Conservation (phyloP, 495 filamentous ascomycete genomes). For the Neurospora terricola region DNA sequence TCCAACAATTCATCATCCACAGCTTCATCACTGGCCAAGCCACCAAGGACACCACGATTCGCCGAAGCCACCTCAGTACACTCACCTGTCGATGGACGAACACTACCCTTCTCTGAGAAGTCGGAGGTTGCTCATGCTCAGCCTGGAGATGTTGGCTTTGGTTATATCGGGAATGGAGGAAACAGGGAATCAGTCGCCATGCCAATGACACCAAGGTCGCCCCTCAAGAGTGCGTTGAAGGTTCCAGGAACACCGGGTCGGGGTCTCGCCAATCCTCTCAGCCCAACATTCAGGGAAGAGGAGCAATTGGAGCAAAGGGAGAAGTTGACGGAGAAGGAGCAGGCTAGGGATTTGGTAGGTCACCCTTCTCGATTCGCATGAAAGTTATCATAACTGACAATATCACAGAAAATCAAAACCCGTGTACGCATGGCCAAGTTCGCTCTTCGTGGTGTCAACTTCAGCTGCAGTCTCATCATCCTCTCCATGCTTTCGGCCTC, state of each 20-base stretch:
- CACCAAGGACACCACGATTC: conserved; percentile 75
- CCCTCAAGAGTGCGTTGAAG: conserved; percentile 78
- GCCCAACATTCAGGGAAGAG: conserved; percentile 83
- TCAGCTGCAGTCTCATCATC: conserved; percentile 92
- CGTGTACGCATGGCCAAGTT: conserved; percentile 92
- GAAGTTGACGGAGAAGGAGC: conserved; percentile 64
- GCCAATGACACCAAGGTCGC: conserved; percentile 58
- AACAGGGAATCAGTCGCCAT: conserved; percentile 37
- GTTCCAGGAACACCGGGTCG: conserved; percentile 68
- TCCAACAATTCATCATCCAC: conserved; percentile 43
- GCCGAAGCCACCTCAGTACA: conserved; percentile 82
- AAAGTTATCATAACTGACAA: too few relatives aligned
- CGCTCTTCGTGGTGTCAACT: conserved; percentile 84
- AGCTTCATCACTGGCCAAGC: conserved; percentile 53
- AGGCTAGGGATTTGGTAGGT: conserved; percentile 76
- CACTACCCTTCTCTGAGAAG: conserved; percentile 58
- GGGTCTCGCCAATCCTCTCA: conserved; percentile 56
- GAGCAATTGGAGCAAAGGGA: conserved; percentile 74
- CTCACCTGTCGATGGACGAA: conserved; percentile 61
- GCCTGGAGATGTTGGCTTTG: conserved; percentile 81
- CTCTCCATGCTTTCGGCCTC: conserved; percentile 76
- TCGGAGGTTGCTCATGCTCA: conserved; percentile 52
- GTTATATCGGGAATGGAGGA: conserved; percentile 62
- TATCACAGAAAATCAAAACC: conserved; percentile 89
- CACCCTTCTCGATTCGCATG: too few relatives aligned